Evolutionary conservation across 2,329 filamentous ascomycete species (phyloP).

Genomic region (Lasiodiplodia sp.): DNA sequence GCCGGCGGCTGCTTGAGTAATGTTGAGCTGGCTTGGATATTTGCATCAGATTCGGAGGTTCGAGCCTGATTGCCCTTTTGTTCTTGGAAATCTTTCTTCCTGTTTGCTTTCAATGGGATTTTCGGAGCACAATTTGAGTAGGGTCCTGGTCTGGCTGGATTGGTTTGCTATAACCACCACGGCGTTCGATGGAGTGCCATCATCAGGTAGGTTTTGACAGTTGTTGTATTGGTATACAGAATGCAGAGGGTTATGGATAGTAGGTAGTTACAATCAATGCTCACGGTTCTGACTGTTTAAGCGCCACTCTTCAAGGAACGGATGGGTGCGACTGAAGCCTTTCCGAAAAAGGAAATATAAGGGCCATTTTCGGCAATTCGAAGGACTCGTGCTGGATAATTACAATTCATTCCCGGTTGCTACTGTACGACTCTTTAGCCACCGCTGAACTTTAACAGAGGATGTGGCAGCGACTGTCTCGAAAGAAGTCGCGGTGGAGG

Average conservation of each 20-base stretch:
- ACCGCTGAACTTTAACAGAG: neutral
- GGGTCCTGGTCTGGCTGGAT: neutral
- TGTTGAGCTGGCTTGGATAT: neutral
- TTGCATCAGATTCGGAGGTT: neutral
- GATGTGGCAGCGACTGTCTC: neutral
- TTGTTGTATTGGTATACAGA: neutral
- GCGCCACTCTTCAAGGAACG: neutral
- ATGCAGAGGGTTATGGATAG: neutral
- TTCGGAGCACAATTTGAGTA: neutral
- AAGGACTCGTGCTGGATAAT: neutral
- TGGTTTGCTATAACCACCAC: neutral
- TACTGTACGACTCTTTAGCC: neutral
- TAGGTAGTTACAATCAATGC: neutral
- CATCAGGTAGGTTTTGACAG: neutral
- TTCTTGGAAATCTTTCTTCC: neutral
- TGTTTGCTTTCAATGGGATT: neutral
- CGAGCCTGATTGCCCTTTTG: neutral
- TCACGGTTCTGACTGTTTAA: neutral
- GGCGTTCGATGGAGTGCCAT: neutral
- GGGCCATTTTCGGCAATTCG: neutral
- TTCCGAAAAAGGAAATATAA: constrained; percentile 13
- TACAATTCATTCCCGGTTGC: neutral
- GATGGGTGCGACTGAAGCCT: neutral
- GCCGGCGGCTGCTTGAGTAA: constrained; percentile 27
- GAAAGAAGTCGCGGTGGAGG: neutral